Percentiles rank a stretch among this genome's conserved stretches.
Conservation (phyloP, 768 basidiomycete species). For the Xerocomellus intermedius region DNA sequence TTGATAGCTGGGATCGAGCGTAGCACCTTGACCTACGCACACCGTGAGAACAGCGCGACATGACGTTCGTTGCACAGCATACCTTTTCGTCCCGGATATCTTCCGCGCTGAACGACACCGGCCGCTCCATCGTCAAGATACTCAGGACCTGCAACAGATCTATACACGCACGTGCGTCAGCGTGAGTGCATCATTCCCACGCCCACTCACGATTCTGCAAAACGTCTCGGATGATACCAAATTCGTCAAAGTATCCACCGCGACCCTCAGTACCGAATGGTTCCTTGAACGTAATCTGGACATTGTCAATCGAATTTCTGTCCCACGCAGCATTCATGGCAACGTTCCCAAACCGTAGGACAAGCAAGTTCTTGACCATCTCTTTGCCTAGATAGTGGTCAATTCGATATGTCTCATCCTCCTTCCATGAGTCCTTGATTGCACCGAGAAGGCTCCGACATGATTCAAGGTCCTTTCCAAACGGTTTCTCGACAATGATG, state of each 20-base stretch:
- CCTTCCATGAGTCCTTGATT: conserved; percentile 86
- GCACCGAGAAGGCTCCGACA: conserved; percentile 73
- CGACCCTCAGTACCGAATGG: conserved; percentile 99
- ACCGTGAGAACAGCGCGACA: conserved; percentile 14
- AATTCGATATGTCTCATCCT: conserved; percentile 98
- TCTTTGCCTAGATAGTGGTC: conserved; percentile 99
- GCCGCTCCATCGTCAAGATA: conserved; percentile 95
- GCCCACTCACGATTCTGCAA: conserved; percentile 89
- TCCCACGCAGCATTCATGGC: conserved; percentile 90
- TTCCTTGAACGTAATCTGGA: conserved; percentile 99
- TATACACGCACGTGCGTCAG: conserved; percentile 35
- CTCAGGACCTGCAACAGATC: conserved; percentile 95
- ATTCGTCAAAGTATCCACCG: conserved; percentile 99
- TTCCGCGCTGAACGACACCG: conserved; percentile 95
- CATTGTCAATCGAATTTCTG: conserved; percentile 93
- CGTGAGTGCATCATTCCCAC: conserved; percentile 5
- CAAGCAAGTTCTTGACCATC: conserved; percentile 99
- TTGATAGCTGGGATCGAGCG: conserved; percentile 85
- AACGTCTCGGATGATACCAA: conserved; percentile 97
- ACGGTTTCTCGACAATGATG: conserved; percentile 98
- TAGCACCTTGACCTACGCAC: conserved; percentile 86
- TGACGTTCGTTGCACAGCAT: conserved; percentile 11
- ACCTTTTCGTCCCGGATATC: conserved; percentile 99
- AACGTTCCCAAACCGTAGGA: conserved; percentile 93
- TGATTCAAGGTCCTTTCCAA: conserved; percentile 90